A percentile compares a stretch with the other conserved stretches of the same genome.
phyloP scores from a whole-genome alignment of 352 stramenopile species.

The Pythium pectinolyticum region DNA sequence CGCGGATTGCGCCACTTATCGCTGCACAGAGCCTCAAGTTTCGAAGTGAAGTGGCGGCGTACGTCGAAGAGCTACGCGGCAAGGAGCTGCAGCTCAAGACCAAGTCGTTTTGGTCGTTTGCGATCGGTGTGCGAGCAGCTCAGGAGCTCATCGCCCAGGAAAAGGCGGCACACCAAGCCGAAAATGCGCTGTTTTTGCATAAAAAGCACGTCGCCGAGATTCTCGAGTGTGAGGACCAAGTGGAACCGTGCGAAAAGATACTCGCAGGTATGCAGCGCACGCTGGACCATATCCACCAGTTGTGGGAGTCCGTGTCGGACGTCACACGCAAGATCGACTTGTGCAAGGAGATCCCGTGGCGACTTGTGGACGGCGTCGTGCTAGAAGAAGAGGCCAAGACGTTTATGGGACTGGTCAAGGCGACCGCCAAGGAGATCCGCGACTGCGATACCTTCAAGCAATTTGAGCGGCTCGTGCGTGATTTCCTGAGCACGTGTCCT shows the following conservation, averaged over 20 bases:
- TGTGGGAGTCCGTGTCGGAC: conserved; percentile 88
- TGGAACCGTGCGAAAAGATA: conserved; percentile 78
- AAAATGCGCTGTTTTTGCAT: conserved; percentile 40
- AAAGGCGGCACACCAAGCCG: conserved; percentile 34
- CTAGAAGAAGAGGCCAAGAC: conserved; percentile 93
- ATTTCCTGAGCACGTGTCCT: conserved; percentile 77
- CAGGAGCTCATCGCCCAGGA: conserved; percentile 49
- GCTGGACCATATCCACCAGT: conserved; percentile 68
- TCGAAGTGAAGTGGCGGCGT: conserved; percentile 75
- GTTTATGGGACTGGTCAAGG: conserved; percentile 88
- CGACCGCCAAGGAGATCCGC: conserved; percentile 82
- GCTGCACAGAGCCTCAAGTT: conserved; percentile 61
- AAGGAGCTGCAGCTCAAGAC: conserved; percentile 54
- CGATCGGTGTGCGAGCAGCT: conserved; percentile 41
- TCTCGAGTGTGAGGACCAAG: conserved; percentile 90
- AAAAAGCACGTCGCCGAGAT: conserved; percentile 91
- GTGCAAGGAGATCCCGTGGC: conserved; percentile 90
- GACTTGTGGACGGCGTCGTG: conserved; percentile 87
- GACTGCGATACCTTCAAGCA: conserved; percentile 91
- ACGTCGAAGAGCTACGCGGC: conserved; percentile 72
- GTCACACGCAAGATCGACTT: conserved; percentile 89
- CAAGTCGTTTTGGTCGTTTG: conserved; percentile 68
- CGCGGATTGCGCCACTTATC: conserved; percentile 66
- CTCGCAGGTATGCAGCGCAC: conserved; percentile 76
- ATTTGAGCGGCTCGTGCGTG: conserved; percentile 73